Evolutionary conservation across 345 rosid species (phyloP).

Genomic region (Eucalyptus dawsonii): DNA sequence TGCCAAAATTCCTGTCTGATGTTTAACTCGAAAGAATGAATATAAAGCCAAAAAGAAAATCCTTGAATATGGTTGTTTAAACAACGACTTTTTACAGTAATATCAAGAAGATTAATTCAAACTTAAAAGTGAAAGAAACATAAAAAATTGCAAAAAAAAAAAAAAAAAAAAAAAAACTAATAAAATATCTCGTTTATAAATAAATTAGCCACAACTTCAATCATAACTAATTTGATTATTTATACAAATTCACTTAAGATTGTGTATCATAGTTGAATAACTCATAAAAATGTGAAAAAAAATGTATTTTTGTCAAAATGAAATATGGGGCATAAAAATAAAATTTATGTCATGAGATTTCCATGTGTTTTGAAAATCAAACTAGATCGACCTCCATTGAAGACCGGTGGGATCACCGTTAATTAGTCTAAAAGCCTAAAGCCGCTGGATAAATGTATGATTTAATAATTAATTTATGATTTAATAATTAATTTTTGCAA

Average conservation of each 20-base stretch:
- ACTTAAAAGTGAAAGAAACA: neutral
- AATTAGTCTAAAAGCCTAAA: neutral
- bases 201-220: neutral
- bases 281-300: neutral
- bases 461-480: too few relatives aligned
- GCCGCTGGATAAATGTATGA: neutral
- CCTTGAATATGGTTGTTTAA: neutral
- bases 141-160: too few relatives aligned
- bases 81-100: neutral
- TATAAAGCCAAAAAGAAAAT: neutral
- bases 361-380: neutral
- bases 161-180: too few relatives aligned
- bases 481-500: too few relatives aligned
- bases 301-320: neutral
- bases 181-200: neutral
- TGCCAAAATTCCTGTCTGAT: neutral
- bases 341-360: neutral
- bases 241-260: neutral
- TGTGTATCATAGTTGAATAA: neutral
- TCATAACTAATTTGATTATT: too few relatives aligned
- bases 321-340: neutral
- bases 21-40: too few relatives aligned
- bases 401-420: rapidly evolving
- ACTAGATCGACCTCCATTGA: neutral
- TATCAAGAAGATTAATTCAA: too few relatives aligned